phyloP scores from a whole-genome alignment of 2,329 filamentous ascomycete genomes.

The Fusarium sp. region DNA sequence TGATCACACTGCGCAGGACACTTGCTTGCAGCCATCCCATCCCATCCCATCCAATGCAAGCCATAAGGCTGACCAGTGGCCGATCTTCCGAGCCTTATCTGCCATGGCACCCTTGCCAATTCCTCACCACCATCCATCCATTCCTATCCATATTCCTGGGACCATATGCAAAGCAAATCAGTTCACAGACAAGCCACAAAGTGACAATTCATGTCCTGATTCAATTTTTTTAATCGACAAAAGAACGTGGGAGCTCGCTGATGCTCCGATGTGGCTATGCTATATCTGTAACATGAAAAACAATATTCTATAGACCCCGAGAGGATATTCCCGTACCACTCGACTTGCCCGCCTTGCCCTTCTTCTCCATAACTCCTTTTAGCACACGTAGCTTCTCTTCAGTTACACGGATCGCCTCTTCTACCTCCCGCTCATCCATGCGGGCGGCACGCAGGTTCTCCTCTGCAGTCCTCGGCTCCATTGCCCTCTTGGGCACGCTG shows the following conservation, averaged over 20 bases:
- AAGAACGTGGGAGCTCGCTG: slow-evolving; percentile 41
- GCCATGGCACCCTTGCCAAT: neutral
- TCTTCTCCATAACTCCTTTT: slow-evolving; percentile 72
- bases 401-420: slow-evolving; percentile 82
- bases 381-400: slow-evolving; percentile 82
- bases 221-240: slow-evolving; percentile 29
- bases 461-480: slow-evolving; percentile 64
- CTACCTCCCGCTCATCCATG: slow-evolving; percentile 76
- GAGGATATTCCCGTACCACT: slow-evolving; percentile 23
- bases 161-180: neutral
- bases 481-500: slow-evolving; percentile 54
- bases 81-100: neutral
- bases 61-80: slow-evolving; percentile 22
- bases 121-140: neutral
- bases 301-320: slow-evolving; percentile 36
- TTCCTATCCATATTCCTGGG: neutral
- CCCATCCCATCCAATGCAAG: neutral
- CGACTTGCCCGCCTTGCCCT: slow-evolving; percentile 25
- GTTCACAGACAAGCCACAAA: neutral
- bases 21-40: neutral
- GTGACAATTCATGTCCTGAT: neutral
- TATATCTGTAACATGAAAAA: slow-evolving; percentile 36
- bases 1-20: neutral
- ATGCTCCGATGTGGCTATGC: slow-evolving; percentile 35
- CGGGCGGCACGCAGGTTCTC: slow-evolving; percentile 65